Conservation (phyloP, 2,329 filamentous ascomycete genomes). For the Bipolaris gigantea region DNA sequence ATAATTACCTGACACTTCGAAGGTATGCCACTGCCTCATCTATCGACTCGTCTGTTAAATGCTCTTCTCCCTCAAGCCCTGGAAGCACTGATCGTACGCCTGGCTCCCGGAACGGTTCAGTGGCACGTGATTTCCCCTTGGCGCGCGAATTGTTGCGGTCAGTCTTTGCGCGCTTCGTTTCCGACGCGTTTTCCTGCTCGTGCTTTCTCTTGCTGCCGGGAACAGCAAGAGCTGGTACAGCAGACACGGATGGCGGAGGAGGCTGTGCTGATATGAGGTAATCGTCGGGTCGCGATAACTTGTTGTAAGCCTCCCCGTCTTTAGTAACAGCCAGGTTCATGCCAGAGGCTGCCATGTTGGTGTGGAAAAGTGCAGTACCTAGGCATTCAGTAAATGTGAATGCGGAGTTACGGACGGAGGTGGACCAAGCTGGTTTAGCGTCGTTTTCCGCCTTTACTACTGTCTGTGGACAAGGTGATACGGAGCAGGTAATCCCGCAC, state of each 20-base stretch:
- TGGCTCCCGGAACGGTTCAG: conserved; percentile 17
- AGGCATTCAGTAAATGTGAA: background rate
- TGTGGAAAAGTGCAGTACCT: background rate
- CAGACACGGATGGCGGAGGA: conserved; percentile 8
- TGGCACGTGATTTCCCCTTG: conserved; percentile 6
- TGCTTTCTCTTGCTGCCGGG: conserved; percentile 29
- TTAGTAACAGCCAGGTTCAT: conserved; percentile 37
- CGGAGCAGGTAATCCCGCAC: too few relatives aligned
- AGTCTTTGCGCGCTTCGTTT: conserved; percentile 22
- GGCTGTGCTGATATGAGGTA: conserved; percentile 21
- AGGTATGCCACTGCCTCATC: conserved; percentile 41
- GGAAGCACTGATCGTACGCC: conserved; percentile 39
- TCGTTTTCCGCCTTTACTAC: background rate
- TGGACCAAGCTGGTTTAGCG: conserved; percentile 7
- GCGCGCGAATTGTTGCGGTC: conserved; percentile 1
- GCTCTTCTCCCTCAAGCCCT: conserved; percentile 32
- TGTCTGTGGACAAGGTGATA: too few relatives aligned
- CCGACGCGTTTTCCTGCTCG: conserved; percentile 16
- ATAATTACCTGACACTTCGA: conserved; percentile 37
- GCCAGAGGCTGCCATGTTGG: conserved; percentile 29
- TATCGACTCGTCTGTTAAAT: conserved; percentile 30
- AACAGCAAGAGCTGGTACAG: background rate
- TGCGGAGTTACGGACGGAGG: conserved; percentile 12
- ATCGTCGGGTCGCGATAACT: conserved; percentile 39
- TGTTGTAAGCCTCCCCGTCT: conserved; percentile 44